Conservation (phyloP, 305 asterid genomes). For the Euphrasia arctica region DNA sequence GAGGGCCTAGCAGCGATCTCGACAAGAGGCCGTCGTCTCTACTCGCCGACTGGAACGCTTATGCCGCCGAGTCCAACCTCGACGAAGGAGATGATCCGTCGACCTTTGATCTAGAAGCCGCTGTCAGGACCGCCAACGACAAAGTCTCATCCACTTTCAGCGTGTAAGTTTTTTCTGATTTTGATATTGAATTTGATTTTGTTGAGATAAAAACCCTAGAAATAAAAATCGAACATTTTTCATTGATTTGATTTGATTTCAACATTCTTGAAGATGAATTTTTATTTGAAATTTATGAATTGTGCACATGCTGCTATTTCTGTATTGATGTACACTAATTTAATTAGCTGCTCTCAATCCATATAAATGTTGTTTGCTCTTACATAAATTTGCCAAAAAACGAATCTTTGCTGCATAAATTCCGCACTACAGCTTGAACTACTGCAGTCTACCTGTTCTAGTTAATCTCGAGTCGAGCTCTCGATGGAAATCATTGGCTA, state of each 20-base stretch:
- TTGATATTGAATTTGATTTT: too few relatives aligned
- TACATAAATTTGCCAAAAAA: too few relatives aligned
- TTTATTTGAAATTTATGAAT: neutral
- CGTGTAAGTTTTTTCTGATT: slow-evolving; percentile 47
- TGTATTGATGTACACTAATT: neutral
- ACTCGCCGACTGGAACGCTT: slow-evolving; percentile 89
- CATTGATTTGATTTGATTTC: slow-evolving; percentile 11
- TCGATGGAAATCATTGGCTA: neutral
- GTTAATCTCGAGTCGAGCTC: neutral
- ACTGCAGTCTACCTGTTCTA: too few relatives aligned
- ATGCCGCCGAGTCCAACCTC: slow-evolving; percentile 57
- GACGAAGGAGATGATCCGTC: slow-evolving; percentile 39
- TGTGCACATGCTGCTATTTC: neutral
- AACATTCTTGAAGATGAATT: neutral
- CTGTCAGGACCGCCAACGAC: slow-evolving; percentile 70
- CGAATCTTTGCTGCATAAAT: too few relatives aligned
- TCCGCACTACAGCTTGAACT: too few relatives aligned
- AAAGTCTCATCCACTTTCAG: slow-evolving; percentile 71
- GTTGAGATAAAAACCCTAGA: slow-evolving; percentile 17
- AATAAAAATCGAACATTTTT: neutral
- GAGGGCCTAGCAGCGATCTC: slow-evolving; percentile 65
- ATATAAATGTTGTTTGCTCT: too few relatives aligned
- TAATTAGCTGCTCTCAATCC: too few relatives aligned
- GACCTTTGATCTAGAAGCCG: slow-evolving; percentile 82
- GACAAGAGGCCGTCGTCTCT: slow-evolving; percentile 59